A percentile compares a stretch with the other conserved stretches of the same genome.
phyloP scores from a whole-genome alignment of 2,329 filamentous ascomycete species.

The Ophiostoma novo-ulmi region DNA sequence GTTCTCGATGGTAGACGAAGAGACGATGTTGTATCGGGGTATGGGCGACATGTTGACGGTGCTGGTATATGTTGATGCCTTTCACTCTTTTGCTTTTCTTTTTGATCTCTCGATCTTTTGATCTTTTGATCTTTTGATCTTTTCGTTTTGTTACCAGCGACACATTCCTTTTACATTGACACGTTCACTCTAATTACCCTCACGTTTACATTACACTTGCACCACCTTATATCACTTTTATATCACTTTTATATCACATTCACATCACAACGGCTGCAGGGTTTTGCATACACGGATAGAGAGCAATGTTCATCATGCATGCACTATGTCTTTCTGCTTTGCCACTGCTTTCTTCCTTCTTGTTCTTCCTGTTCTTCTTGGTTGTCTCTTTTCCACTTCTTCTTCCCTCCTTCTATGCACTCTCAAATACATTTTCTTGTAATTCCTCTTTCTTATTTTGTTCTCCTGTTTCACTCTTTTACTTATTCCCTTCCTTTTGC shows the following conservation, averaged over 20 bases:
- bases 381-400: neutral
- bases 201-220: neutral
- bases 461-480: neutral
- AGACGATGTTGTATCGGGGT: neutral
- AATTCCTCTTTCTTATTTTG: neutral
- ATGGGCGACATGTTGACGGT: neutral
- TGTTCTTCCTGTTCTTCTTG: neutral
- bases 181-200: neutral
- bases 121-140: conserved; percentile 13
- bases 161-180: neutral
- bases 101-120: conserved; percentile 1
- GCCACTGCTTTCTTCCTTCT: neutral
- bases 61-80: conserved; percentile 1
- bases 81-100: neutral
- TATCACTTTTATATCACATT: neutral
- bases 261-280: neutral
- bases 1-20: neutral
- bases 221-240: neutral
- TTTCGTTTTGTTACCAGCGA: conserved; percentile 5
- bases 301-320: neutral
- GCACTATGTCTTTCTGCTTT: neutral
- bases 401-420: neutral
- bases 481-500: neutral
- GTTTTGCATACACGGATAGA: conserved; percentile 2
- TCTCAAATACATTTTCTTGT: conserved; percentile 3